Base-by-base conservation (phyloP, 768 basidiomycete species). In the Hypholoma fasciculare region DNA sequence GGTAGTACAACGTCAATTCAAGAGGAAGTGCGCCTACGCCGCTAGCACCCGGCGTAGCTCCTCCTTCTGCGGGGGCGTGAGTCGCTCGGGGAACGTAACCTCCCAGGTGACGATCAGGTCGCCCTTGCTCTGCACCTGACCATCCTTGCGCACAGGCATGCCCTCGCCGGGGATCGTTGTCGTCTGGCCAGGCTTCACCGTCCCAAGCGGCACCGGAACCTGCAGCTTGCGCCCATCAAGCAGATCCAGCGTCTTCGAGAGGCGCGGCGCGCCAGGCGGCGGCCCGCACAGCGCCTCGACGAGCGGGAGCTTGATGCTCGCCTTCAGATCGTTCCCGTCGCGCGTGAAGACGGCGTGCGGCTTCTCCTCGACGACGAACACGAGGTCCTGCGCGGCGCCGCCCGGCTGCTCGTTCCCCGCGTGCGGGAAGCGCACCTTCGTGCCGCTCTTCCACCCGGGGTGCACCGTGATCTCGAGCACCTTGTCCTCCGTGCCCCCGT, bases 361-460 rank as follows among this genome's bases (percentile, higher is more conserved):
- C 74, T 96, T 98, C 74, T 98, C 94, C 72, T 97, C 96, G n/a
- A 97, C 85, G 48, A 96, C 85, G 69, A 99, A 98, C 34, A 95
- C 95, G n/a, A 99, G 81, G 70, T 96, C 93, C 67, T 95, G 94
- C 13, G 89, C 71, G 47, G 88, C 88, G 11, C 89, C 88, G 36
- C 60, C 37, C 0, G 76, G 71, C 52, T 81, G 79, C 65, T 95
- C 94, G 71, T 98, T 95, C 2, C 94, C 94, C 9, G 92, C 89
- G 19, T 84, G 83, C 0, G 91, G 85, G 73, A 96, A 98, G 42
- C 92, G 87, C 58, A 98, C 83, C 75, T 96, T 97, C 16, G 96
- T 98, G 0, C 96, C 96, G 60, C 85, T 85, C 81, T 98, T 98
- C 95, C 95, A 98, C 0, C 96, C 96, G 0, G 96, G 93, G 62